Evolutionary conservation across 2,329 filamentous ascomycete species (phyloP), one percentile per base, ranked within the genome.

Genomic region (Cercospora citrullina): DNA sequence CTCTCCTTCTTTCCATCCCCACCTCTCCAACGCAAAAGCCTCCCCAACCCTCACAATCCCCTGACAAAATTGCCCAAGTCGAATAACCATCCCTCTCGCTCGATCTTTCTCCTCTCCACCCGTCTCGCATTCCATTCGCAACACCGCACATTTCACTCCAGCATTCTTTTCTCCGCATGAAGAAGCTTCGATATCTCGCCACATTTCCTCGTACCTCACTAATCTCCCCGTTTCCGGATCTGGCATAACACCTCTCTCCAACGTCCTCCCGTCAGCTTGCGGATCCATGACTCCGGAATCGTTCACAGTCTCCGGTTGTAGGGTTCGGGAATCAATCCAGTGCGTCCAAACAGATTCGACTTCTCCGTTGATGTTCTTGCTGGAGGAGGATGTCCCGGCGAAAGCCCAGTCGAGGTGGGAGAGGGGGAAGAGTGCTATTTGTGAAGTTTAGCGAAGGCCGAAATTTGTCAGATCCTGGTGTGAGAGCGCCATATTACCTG

Each of bases 371-470:
- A 10, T n/a, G 3, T 60, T 73, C 48, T 12, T 59, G 26, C 23
- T 36, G 21, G 79, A 83, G 0, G 79, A 80, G 0, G 86, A 86
- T 0, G 78, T 82, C 1, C 89, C 89, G 0, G 86, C 87, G 71
- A 91, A 89, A 4, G 85, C 89, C 89, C 89, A 91, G 72, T 91
- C 88, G 2, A 91, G 80, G 0, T 80, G 74, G 18, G 77, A 70
- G 16, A 74, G 16, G 23, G 73, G 68, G 1, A 70, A 65, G 21
- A 79, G 76, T 30, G 75, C 77, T 60, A 75, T 28, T 70, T 2
- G 7, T 23, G 18, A 30, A 39, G 33, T 2, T 53, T 53, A 53
- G 23, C 21, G 5, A 14, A n/a, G 16, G 14, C 33, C 4, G 12
- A 10, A 53, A 21, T 2, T 28, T 26, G 10, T 23, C 1, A 3